Evolutionary conservation across 1,139 yeast species (phyloP), one percentile per base, ranked within the genome.

Genomic region (Debaryomyces sp.): DNA sequence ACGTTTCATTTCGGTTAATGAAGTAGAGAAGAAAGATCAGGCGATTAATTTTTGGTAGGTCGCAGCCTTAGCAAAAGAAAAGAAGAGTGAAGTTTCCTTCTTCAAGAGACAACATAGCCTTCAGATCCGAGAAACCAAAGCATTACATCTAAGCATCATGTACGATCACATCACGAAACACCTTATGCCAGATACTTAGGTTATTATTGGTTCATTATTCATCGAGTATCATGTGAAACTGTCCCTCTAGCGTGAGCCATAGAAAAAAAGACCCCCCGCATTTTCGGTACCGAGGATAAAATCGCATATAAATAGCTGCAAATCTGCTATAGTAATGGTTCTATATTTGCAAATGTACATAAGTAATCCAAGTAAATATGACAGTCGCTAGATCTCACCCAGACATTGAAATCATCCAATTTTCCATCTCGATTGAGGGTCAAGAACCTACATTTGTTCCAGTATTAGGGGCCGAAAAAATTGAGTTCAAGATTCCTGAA

Each of bases 401-500:
- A 38, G 72, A 73, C 53, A 65, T 74, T 42, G 66, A 67, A 52
- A 60, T 75, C 37, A 50, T 68, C 45, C 69, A 70, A 53, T 71
- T 70, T 52, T 62, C 62, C 32, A 63, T 71, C 40, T 50, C 56
- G 5, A 58, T 73, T 44, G 73, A 68, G 48, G 78, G 71, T 33
- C 50, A 60, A 35, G 71, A 67, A 22, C 61, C 63, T 12, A 44
- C 55, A 6, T 60, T 54, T 4, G 66, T 73, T 36, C 67, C 51
- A 22, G 73, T 73, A 18, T 55, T 54, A 21, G 75, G 67, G 12
- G 66, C 57, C 5, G 73, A 71, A 12, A 53, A 60, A 13, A 59
- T 73, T 33, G 56, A 61, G 8, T 57, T 74, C 55, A 53, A 59
- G 47, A 67, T 75, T 48, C 79, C 80, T 9, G 80, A 75, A 58